Evolutionary conservation across 768 basidiomycete species (phyloP).

Genomic region (Nevesoporus exiguus): DNA sequence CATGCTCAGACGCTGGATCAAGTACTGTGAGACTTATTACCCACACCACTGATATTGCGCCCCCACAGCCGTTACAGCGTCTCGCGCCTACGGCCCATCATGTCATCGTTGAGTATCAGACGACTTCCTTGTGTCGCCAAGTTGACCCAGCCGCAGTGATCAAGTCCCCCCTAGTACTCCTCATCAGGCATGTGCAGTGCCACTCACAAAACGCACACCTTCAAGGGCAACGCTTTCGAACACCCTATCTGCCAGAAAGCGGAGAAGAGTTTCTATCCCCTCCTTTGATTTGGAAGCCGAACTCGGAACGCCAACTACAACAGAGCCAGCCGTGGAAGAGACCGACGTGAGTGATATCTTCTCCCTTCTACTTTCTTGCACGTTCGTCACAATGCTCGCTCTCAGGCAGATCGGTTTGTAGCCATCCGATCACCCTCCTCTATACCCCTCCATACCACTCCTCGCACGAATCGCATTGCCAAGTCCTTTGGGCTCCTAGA

Average conservation of each 20-base stretch:
- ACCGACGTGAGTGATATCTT: conserved; percentile 24
- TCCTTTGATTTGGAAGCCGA: conserved; percentile 38
- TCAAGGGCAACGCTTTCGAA: conserved; percentile 39
- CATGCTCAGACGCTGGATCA: no score
- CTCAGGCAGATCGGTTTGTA: conserved; percentile 61
- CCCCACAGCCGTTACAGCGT: background rate
- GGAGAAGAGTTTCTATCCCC: conserved; percentile 40
- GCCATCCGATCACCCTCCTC: conserved; percentile 47
- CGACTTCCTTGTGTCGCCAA: conserved; percentile 2
- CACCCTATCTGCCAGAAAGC: conserved; percentile 39
- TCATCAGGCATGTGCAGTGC: conserved; percentile 22
- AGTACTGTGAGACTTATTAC: background rate
- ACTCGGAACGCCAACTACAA: conserved; percentile 18
- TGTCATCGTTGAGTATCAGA: conserved; percentile 32
- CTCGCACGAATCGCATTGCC: conserved; percentile 65
- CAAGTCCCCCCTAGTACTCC: conserved; percentile 24
- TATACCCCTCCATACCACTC: conserved; percentile 58
- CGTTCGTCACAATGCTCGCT: background rate
- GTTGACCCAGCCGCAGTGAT: conserved; percentile 26
- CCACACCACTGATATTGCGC: background rate
- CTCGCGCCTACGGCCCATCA: background rate
- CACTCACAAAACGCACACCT: conserved; percentile 36
- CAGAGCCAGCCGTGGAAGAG: conserved; percentile 24
- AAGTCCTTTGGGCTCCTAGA: conserved; percentile 58
- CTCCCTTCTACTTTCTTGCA: background rate